Conservation (phyloP, 345 rosid genomes). For the Aquilaria malaccensis region DNA sequence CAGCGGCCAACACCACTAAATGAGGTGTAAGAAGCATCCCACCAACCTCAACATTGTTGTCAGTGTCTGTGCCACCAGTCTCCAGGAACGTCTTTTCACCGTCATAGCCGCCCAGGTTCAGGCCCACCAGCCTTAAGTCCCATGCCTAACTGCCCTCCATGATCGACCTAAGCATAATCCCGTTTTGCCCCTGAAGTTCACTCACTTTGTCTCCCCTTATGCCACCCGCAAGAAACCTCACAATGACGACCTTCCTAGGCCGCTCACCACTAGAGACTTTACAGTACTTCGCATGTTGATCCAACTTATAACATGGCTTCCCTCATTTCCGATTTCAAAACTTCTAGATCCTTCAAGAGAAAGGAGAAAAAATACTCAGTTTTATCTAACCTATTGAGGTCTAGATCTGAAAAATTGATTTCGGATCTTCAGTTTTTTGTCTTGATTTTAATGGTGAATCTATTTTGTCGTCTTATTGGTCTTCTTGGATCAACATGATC, state of each 20-base stretch:
- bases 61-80: slow-evolving; percentile 93
- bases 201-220: slow-evolving; percentile 79
- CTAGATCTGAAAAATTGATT: slow-evolving; percentile 55
- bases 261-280: slow-evolving; percentile 31
- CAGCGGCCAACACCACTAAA: slow-evolving; percentile 11
- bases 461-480: slow-evolving; percentile 27
- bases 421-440: slow-evolving; percentile 28
- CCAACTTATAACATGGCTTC: slow-evolving; percentile 20
- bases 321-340: slow-evolving; percentile 18
- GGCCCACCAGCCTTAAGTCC: slow-evolving; percentile 7
- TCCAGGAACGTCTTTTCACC: slow-evolving; percentile 57
- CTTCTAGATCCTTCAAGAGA: neutral
- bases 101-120: slow-evolving; percentile 47
- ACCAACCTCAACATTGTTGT: slow-evolving; percentile 53
- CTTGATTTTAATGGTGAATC: slow-evolving; percentile 24
- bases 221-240: slow-evolving; percentile 59
- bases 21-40: slow-evolving; percentile 78
- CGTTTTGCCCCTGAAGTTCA: slow-evolving; percentile 49
- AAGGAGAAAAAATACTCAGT: slow-evolving; percentile 28
- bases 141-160: slow-evolving; percentile 10
- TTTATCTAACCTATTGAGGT: slow-evolving; percentile 44
- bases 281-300: slow-evolving; percentile 70
- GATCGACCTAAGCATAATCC: slow-evolving; percentile 19
- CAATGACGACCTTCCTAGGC: slow-evolving; percentile 11
- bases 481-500: slow-evolving; percentile 53